Percentiles rank a stretch among this genome's conserved stretches.
phyloP scores from a whole-genome alignment of 768 basidiomycete species.

The Mycena filopes region DNA sequence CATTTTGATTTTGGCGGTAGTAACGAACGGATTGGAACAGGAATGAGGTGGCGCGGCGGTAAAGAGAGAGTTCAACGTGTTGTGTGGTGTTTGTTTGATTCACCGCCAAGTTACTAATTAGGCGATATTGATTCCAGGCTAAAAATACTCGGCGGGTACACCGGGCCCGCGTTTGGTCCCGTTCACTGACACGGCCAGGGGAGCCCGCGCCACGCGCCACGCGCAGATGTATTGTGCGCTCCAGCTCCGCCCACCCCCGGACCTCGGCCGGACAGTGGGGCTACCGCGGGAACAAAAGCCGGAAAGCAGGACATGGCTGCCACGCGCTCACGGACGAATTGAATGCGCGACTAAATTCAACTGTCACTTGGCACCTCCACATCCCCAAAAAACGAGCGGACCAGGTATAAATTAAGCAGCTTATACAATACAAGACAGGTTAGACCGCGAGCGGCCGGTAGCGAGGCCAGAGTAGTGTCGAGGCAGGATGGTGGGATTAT shows the following conservation, averaged over 20 bases:
- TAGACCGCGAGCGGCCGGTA: neutral
- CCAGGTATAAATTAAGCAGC: constrained; percentile 9
- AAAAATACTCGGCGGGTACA: too few relatives aligned
- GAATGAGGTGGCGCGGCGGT: neutral
- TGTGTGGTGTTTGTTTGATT: neutral
- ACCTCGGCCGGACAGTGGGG: neutral
- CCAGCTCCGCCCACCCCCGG: too few relatives aligned
- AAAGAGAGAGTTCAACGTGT: neutral
- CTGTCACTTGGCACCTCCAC: neutral
- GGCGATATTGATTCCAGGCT: neutral
- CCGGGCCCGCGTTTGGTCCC: too few relatives aligned
- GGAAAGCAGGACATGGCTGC: neutral
- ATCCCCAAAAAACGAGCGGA: neutral
- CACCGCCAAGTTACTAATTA: constrained; percentile 3
- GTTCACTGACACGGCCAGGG: too few relatives aligned
- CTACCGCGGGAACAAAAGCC: neutral
- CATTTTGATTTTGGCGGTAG: neutral
- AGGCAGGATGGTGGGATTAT: neutral
- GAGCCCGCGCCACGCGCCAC: too few relatives aligned
- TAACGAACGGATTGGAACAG: too few relatives aligned
- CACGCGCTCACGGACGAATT: too few relatives aligned
- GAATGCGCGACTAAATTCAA: neutral
- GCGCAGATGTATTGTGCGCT: too few relatives aligned
- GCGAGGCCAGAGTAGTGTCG: neutral
- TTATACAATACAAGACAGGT: constrained; percentile 15